phyloP scores from a whole-genome alignment of 2,329 filamentous ascomycete genomes.

The Juglanconis sp. region DNA sequence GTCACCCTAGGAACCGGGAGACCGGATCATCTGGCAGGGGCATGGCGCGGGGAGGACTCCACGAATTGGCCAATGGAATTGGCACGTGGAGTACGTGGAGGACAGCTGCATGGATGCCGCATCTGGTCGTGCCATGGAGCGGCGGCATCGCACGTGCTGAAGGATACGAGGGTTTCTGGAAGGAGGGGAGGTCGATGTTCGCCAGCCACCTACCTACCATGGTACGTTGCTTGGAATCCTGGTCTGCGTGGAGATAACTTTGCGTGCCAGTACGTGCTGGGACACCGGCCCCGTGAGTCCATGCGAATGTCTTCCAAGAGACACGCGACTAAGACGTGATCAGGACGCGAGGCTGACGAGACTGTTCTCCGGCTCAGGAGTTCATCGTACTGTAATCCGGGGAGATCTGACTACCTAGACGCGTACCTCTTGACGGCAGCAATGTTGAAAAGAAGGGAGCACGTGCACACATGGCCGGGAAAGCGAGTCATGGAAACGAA shows the following conservation, averaged over 20 bases:
- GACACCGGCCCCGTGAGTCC: background rate
- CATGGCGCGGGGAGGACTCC: background rate
- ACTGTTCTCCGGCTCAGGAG: too few species aligned
- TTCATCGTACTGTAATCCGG: too few species aligned
- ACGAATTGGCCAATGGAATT: constrained; percentile 6
- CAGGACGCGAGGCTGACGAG: background rate
- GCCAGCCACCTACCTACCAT: too few species aligned
- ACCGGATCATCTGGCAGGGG: background rate
- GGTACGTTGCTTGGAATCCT: too few species aligned
- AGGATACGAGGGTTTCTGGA: background rate
- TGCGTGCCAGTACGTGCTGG: too few species aligned
- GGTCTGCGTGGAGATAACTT: too few species aligned
- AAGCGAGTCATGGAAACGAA: too few species aligned
- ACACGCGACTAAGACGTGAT: background rate
- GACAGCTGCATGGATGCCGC: background rate
- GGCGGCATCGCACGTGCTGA: background rate
- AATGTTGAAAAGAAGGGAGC: too few species aligned
- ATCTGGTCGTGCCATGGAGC: background rate
- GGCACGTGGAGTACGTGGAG: constrained; percentile 13
- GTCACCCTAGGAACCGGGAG: background rate
- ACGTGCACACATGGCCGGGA: too few species aligned
- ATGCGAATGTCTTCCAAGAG: background rate
- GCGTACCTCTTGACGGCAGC: too few species aligned
- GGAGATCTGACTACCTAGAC: too few species aligned
- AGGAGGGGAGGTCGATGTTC: background rate